Evolutionary conservation across 805 yeast genomes (phyloP).

Genomic region (Ogataea glucozyma): DNA sequence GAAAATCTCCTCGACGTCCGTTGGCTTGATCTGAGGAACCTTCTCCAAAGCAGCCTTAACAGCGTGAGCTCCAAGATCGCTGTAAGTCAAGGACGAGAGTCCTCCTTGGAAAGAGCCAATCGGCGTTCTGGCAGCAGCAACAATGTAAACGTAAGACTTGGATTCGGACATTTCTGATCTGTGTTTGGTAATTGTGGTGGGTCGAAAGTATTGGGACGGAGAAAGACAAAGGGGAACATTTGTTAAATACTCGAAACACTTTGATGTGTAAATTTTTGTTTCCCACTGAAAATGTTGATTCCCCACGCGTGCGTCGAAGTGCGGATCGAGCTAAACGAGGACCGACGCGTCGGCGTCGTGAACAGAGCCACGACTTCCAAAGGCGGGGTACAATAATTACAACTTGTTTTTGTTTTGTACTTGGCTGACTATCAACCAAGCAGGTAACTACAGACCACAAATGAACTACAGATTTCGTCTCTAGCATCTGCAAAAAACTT

Average conservation of each 20-base stretch:
- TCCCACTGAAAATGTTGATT: slow-evolving; percentile 2
- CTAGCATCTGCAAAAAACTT: too few relatives aligned
- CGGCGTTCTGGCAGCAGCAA: slow-evolving; percentile 91
- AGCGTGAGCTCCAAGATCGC: slow-evolving; percentile 90
- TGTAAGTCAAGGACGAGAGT: slow-evolving; percentile 69
- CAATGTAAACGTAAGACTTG: slow-evolving; percentile 71
- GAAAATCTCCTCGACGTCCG: slow-evolving; percentile 81
- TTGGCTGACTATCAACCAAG: too few relatives aligned
- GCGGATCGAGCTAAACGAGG: slow-evolving; percentile 11
- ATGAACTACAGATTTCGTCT: too few relatives aligned
- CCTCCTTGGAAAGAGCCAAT: slow-evolving; percentile 92
- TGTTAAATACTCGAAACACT: not conserved
- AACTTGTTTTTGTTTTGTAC: too few relatives aligned
- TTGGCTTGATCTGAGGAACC: slow-evolving; percentile 77
- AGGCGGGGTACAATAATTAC: too few relatives aligned
- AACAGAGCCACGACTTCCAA: too few relatives aligned
- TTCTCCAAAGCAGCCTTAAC: slow-evolving; percentile 84
- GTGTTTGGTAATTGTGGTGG: not conserved
- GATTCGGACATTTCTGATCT: slow-evolving; percentile 17
- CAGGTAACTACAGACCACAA: too few relatives aligned
- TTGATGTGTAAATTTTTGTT: too few relatives aligned
- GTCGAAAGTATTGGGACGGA: not conserved
- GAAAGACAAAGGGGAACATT: not conserved
- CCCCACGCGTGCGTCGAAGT: not conserved
- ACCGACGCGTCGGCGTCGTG: not conserved